Base-by-base conservation (phyloP, 2,329 filamentous ascomycete genomes). In the Pseudogymnoascus sp. region DNA sequence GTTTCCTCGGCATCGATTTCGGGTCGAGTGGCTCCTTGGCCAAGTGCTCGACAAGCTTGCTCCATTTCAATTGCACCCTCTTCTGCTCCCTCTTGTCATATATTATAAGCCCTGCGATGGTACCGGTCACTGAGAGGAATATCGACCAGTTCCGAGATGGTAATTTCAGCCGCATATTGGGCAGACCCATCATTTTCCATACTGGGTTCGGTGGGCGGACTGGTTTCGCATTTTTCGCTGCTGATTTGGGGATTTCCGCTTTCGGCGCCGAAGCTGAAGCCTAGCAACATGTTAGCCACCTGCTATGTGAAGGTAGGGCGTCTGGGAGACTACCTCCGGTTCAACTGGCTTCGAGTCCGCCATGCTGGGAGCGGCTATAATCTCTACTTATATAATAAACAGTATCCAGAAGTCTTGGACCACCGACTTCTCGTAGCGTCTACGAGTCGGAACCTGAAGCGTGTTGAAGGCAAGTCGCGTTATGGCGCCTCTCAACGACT, bases 111-210 rank as follows among this genome's bases (percentile, higher is more conserved):
- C 83, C 84, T 5, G 89, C 84, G 70, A 96, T 88, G 52, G 89
- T 83, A 59, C 86, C 86, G 9, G 87, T 86, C 60, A 97, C 73
- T 52, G 87, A 79, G 74, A 92, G 84, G 76, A 99, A 99, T 69
- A 99, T 96, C 75, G 94, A 84, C 94, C 94, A 99, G 73, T 97
- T 97, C 63, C 94, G 88, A 15, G 92, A 97, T 6, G 94, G 94
- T 15, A 99, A 83, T 73, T 85, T 90, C 67, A 85, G 81, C 62
- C 89, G 88, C 63, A 96, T 82, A 66, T 86, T 88, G 57, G 92
- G 92, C 45, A 99, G 77, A 61, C 92, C 92, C 76, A 94, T 84
- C 81, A 89, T 88, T 64, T 82, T 83, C 68, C 90, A 82, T 59
- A 84, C 88, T 41, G 86, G 87, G 74, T 92, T 92, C 57, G 81